Evolutionary conservation across 2,329 filamentous ascomycete genomes (phyloP), one percentile per base, ranked within the genome.

Genomic region (Botrytis hyacinthi): DNA sequence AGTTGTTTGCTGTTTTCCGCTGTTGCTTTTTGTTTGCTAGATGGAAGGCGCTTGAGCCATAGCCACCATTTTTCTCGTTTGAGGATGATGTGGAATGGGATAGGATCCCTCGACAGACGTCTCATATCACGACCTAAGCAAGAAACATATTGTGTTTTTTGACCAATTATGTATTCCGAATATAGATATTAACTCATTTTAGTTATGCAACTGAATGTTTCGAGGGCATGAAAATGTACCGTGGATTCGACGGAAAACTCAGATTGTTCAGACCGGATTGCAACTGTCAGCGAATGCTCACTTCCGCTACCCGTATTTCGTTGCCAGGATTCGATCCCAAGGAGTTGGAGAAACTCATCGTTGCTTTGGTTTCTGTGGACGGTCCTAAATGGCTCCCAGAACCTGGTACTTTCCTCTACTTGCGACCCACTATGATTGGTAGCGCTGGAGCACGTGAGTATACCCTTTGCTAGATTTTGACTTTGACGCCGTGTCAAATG

Each of bases 121-220:
- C 35, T 51, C 29, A 48, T 8, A 29, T 40, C 35, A 54, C 22
- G 22, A 54, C n/a, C 26, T 35, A 18, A 26, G 16, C 46, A 37
- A n/a, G 14, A 40, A 6, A 16, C 42, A 14, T 22, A 14, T 14
- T n/a, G 9, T 22, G 35, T 29, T 37, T 67, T 67, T 7, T 26
- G 7, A 10, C 16, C 37, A 29, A 54, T 54, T 20, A 29, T 42
- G 16, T 16, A 29, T 42, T 57, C 3, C 12, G 46, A 48, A 18
- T 12, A 32, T 61, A 18, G 51, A n/a, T 29, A 51, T 44, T 72
- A 4, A 74, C 57, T 32, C 26, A 8, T 18, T 20, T 37, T 48
- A 74, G 67, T 42, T 97, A 97, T 83, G 94, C 93, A 18, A 97
- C 93, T 66, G 92, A 95, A 83, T 97, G 94, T 83, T 97, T 97